Conservation (phyloP, 2,329 filamentous ascomycete species). For the Alternaria atra region DNA sequence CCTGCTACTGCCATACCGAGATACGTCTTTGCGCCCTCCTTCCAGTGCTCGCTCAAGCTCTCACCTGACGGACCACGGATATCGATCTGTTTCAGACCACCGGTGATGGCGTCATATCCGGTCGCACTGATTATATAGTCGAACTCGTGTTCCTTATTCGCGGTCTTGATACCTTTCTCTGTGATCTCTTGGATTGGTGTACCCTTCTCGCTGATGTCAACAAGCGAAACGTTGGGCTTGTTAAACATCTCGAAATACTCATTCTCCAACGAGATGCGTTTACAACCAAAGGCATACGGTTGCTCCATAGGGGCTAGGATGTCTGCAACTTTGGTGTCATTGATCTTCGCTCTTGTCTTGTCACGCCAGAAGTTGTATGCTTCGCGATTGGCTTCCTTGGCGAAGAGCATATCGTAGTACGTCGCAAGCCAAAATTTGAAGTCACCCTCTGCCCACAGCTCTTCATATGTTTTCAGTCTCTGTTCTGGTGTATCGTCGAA, state of each 20-base stretch:
- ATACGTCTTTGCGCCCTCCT: constrained; percentile 40
- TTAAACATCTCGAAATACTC: constrained; percentile 53
- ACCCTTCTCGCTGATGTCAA: constrained; percentile 48
- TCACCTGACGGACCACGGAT: constrained; percentile 43
- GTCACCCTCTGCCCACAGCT: constrained; percentile 30
- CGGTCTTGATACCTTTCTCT: constrained; percentile 58
- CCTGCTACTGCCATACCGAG: constrained; percentile 51
- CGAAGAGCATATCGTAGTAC: constrained; percentile 50
- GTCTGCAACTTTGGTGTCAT: constrained; percentile 48
- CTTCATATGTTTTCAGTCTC: constrained; percentile 26
- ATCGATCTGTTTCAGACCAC: constrained; percentile 48
- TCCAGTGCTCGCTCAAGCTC: constrained; percentile 27
- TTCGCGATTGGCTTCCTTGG: constrained; percentile 50
- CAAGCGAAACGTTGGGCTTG: constrained; percentile 58
- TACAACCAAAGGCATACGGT: constrained; percentile 32
- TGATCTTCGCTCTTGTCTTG: constrained; percentile 50
- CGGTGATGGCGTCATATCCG: constrained; percentile 54
- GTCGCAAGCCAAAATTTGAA: constrained; percentile 36
- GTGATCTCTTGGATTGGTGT: constrained; percentile 58
- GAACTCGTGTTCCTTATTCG: constrained; percentile 57
- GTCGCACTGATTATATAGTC: constrained; percentile 62
- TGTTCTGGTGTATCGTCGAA: constrained; percentile 32
- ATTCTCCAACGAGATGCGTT: constrained; percentile 34
- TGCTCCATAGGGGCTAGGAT: constrained; percentile 52
- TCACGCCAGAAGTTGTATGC: constrained; percentile 57